phyloP scores from a whole-genome alignment of 2,329 filamentous ascomycete species.

The Trichophyton rubrum region DNA sequence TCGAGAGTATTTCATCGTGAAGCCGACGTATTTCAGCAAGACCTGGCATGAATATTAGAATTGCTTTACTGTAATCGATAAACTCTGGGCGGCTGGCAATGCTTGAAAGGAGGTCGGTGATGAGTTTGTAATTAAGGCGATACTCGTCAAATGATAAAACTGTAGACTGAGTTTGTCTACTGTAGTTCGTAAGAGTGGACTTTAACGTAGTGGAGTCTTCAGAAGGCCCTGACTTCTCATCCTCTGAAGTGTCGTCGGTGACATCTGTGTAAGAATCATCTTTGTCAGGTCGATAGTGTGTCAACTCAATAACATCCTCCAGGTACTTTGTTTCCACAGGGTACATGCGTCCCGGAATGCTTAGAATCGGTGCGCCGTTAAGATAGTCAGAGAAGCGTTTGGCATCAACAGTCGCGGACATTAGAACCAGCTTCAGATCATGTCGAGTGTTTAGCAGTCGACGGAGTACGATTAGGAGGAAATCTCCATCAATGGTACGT shows the following conservation, averaged over 20 bases:
- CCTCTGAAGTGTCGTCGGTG: constrained; percentile 30
- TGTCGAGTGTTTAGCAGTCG: constrained; percentile 63
- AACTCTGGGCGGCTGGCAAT: constrained; percentile 59
- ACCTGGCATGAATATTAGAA: constrained; percentile 88
- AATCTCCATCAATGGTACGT: constrained; percentile 90
- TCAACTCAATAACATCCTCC: constrained; percentile 84
- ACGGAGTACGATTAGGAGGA: constrained; percentile 81
- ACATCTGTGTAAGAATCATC: constrained; percentile 26
- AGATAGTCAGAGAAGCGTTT: constrained; percentile 84
- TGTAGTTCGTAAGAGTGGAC: constrained; percentile 60
- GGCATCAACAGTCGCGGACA: constrained; percentile 95
- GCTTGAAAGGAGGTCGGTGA: constrained; percentile 64
- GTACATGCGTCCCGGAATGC: constrained; percentile 85
- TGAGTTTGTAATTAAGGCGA: constrained; percentile 76
- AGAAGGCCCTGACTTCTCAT: constrained; percentile 34
- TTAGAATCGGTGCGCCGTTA: constrained; percentile 70
- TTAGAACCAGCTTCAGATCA: constrained; percentile 83
- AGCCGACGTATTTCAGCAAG: constrained; percentile 83
- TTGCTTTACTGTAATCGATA: constrained; percentile 66
- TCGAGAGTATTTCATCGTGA: constrained; percentile 70
- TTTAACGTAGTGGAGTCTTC: constrained; percentile 42
- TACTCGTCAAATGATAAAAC: constrained; percentile 78
- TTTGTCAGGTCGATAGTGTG: constrained; percentile 58
- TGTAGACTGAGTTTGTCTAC: constrained; percentile 58
- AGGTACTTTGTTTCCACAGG: constrained; percentile 79